Conservation (phyloP, 345 rosid species). For the Angophora floribunda region DNA sequence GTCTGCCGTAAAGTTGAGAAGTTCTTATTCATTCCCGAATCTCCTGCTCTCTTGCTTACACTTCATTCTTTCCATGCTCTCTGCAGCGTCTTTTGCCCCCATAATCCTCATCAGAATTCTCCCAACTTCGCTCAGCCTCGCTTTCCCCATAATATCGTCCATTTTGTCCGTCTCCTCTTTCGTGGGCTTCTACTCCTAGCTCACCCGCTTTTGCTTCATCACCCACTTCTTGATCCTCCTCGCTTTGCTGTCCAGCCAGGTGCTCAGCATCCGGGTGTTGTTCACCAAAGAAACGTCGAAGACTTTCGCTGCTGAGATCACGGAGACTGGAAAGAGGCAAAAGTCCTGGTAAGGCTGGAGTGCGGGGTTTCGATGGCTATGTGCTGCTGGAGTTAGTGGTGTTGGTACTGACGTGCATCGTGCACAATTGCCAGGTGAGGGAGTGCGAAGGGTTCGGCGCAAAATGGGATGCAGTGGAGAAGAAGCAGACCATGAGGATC, state of each 20-base stretch:
- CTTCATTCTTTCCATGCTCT: constrained; percentile 13
- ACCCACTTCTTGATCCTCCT: constrained; percentile 38
- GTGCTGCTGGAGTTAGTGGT: constrained; percentile 32
- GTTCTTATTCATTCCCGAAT: constrained; percentile 25
- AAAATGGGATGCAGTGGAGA: constrained; percentile 20
- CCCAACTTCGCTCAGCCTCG: constrained; percentile 39
- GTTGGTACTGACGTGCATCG: constrained; percentile 26
- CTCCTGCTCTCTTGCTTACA: constrained; percentile 36
- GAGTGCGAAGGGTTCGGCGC: constrained; percentile 39
- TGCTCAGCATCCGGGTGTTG: constrained; percentile 20
- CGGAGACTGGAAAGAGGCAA: constrained; percentile 41
- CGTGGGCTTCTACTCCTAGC: constrained; percentile 33
- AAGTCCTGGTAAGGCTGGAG: constrained; percentile 45
- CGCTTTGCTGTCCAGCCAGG: constrained; percentile 31
- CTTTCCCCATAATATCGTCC: constrained; percentile 25
- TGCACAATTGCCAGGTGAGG: constrained; percentile 37
- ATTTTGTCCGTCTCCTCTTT: constrained; percentile 35
- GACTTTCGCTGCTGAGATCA: constrained; percentile 35
- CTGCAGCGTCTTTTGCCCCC: constrained; percentile 32
- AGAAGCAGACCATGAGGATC: constrained; percentile 28
- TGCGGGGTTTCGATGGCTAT: constrained; percentile 49
- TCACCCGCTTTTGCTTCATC: constrained; percentile 25
- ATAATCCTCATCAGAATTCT: constrained; percentile 32
- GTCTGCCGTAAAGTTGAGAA: constrained; percentile 27
- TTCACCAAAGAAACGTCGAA: constrained; percentile 30